Evolutionary conservation across 768 basidiomycete genomes (phyloP), one percentile per base, ranked within the genome.

Genomic region (Xanthoconium stramineum): DNA sequence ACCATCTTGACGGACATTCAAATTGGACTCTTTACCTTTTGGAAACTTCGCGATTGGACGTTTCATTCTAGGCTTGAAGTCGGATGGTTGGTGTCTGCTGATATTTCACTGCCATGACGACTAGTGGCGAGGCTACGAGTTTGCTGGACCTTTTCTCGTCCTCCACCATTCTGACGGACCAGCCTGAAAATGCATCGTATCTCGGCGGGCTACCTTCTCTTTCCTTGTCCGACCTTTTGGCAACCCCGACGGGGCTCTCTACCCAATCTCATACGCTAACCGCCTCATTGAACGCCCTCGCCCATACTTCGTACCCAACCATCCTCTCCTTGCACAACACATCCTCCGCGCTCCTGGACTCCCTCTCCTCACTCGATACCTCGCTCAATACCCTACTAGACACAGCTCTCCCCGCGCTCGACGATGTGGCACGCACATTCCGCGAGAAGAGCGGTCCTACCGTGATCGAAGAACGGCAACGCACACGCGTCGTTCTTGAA

Each of bases 241-340:
- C 83, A 1, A 87, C 94, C 65, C 95, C 95, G 0, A 75, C 83
- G 3, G 67, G 80, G 38, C 86, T 98, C 51, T 83, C 89, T 48
- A 89, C 91, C 1, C 92, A 95, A 55, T 83, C 90, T 0, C 86
- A 91, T 48, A 89, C 93, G 57, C 81, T 97, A 51, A 93, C 92
- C 8, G 87, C 91, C 44, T 94, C 93, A 53, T 78, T 97, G 59
- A 94, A 91, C 11, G 88, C 89, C 40, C 81, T 98, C 14, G 95
- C 94, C 52, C 89, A 92, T 57, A 86, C 91, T 5, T 94, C 94
- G 24, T 94, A 97, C 71, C 84, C 89, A 30, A 94, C 93, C 0
- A 96, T 97, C 69, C 82, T 96, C 59, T 87, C 89, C n/a, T 80
- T 95, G 12, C 93, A 95, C 69, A 72, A 80, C 46, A 88, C 89